Base-by-base conservation (phyloP, 1,284 basidiomycete genomes). In the Cryptococcus maquisensis region DNA sequence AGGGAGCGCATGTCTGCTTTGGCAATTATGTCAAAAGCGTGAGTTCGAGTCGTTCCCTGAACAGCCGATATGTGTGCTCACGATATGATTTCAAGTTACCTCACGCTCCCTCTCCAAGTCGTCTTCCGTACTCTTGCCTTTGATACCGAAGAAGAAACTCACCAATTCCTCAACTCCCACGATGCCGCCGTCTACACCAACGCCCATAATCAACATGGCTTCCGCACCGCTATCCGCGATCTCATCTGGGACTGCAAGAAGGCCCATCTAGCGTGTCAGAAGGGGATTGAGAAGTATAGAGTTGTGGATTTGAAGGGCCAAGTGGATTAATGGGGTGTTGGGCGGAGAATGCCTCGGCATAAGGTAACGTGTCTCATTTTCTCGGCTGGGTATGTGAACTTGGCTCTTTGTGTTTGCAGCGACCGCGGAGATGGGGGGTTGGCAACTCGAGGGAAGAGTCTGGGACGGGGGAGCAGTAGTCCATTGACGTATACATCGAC, bases 11-110 rank as follows among this genome's bases (percentile, higher is more conserved):
- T 89, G 53, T 84, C 86, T 57, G 93, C 93, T 1, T 77, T 99
- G 54, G 83, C 91, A 65, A 84, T 88, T 64, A 93, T 98, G 79
- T 84, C 90, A 38, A 94, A 88, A 82, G 87, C 89, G 93, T 95
- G 65, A 70, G 92, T 80, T n/a, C n/a, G n/a, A n/a, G n/a, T n/a
- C n/a, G n/a, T n/a, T n/a, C n/a, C n/a, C n/a, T 18, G 7, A 20
- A n/a, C 35, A n/a, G n/a, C 16, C 28, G 2, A 38, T 21, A 13
- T 9, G 23, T 37, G n/a, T n/a, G n/a, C n/a, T n/a, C n/a, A n/a
- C n/a, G n/a, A 13, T 7, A 23, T 26, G 23, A 4, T 9, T 26
- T 4, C 3, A 75, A 96, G 93, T 64, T 95, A 95, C 72, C 80
- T 81, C 70, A 83, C 83, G 49, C 76, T 97, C 21, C 80, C 87